Base-by-base conservation (phyloP, 495 filamentous ascomycete genomes). In the Penicillium ochrochloron region DNA sequence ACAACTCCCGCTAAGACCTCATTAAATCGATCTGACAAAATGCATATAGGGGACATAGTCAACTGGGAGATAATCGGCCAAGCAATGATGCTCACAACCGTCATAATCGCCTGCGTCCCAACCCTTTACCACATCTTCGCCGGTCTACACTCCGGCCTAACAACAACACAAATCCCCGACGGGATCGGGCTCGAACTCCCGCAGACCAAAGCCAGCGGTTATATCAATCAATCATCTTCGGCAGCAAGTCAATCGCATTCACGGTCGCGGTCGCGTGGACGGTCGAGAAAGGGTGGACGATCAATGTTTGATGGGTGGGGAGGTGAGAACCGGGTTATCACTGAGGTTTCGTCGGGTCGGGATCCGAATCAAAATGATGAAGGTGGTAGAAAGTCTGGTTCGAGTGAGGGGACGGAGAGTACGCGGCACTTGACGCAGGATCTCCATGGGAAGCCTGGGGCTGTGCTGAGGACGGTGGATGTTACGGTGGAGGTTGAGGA, bases 41-140 rank as follows among this genome's bases (percentile, higher is more conserved):
- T 7, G 2, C 2, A 44, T 44, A 19, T 19, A 44, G 41, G 41
- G 41, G 41, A 44, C 6, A 44, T 44, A n/a, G 17, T 44, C 41
- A 9, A 44, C 41, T 44, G 41, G 41, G 41, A 44, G 19, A 19
- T 44, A 19, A 44, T 44, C 2, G 17, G 57, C 25, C 68, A 75
- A 35, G 50, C 66, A 39, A 75, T 75, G 73, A 73, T 75, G 65
- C 60, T 66, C 42, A 65, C 68, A 11, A 66, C 70, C 19, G 54
- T 78, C 37, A 71, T 66, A n/a, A 62, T 70, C 33, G 72, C 76
- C 25, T 75, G 74, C 46, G 44, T 78, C 7, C 76, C 76, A 19
- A 74, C 76, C n/a, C 70, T 78, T 27, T 76, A 75, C 61, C 74
- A 73, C 52, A 71, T 78, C n/a, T 70, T 76, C 46, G 71, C 72